Percentiles rank a stretch among this genome's conserved stretches.
phyloP scores from a whole-genome alignment of 2,329 filamentous ascomycete genomes.

The Paracorniculantispora psalliotae region DNA sequence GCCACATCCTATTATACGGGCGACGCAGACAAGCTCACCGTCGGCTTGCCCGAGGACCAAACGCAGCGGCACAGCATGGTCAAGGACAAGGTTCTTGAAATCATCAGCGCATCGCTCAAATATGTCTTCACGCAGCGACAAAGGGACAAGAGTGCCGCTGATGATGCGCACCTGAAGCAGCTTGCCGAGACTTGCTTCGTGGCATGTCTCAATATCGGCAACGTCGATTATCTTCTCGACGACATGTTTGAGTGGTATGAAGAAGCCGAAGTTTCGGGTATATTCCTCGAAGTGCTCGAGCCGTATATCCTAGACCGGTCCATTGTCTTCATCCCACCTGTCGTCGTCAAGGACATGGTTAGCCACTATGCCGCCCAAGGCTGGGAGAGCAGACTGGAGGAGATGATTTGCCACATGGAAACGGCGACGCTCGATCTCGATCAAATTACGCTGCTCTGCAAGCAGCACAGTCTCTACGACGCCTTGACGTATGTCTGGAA shows the following conservation, averaged over 20 bases:
- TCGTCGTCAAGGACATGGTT: constrained; percentile 80
- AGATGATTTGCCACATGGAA: constrained; percentile 90
- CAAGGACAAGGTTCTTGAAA: constrained; percentile 82
- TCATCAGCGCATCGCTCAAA: constrained; percentile 86
- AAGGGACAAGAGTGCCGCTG: constrained; percentile 39
- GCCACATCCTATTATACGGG: constrained; percentile 91
- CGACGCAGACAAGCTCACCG: constrained; percentile 86
- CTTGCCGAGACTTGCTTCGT: constrained; percentile 79
- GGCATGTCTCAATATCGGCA: constrained; percentile 72
- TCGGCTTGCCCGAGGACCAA: constrained; percentile 85
- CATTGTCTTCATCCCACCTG: constrained; percentile 71
- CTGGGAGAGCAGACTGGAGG: constrained; percentile 75
- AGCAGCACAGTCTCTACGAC: constrained; percentile 87
- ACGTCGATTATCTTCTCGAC: constrained; percentile 82
- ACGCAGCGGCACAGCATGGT: constrained; percentile 73
- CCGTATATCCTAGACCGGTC: constrained; percentile 77
- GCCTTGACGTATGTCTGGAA: constrained; percentile 98
- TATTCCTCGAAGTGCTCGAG: constrained; percentile 86
- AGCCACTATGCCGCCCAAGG: constrained; percentile 72
- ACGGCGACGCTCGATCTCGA: constrained; percentile 90
- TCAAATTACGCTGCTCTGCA: constrained; percentile 85
- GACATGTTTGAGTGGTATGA: constrained; percentile 89
- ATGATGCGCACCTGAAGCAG: constrained; percentile 63
- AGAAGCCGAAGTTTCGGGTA: constrained; percentile 63
- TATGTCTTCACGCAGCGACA: constrained; percentile 73